Percentiles rank a stretch among this genome's conserved stretches.
Conservation (phyloP, 371 early-diverging fungal species). For the Rhizomucor miehei region DNA sequence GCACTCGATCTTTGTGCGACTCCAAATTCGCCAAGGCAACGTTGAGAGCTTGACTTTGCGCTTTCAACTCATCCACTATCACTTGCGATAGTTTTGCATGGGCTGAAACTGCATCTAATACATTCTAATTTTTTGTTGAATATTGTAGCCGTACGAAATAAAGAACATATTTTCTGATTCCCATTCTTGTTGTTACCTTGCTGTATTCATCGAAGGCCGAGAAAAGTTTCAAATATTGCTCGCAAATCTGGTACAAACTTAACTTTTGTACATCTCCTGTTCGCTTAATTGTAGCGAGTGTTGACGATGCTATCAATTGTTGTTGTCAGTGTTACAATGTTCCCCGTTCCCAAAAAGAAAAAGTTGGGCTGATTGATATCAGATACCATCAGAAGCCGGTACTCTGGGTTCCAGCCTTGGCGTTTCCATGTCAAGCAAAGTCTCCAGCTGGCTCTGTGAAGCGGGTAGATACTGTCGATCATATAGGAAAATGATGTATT, state of each 20-base stretch:
- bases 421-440: slow-evolving; percentile 33
- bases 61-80: slow-evolving; percentile 49
- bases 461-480: slow-evolving; percentile 39
- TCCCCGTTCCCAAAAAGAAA: background rate
- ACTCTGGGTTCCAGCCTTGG: slow-evolving; percentile 34
- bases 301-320: background rate
- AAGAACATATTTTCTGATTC: background rate
- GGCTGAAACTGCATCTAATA: slow-evolving; percentile 25
- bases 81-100: slow-evolving; percentile 45
- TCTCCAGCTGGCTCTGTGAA: slow-evolving; percentile 22
- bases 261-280: background rate
- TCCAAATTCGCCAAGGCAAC: slow-evolving; percentile 61
- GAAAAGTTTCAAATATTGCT: background rate
- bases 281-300: background rate
- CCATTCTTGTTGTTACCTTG: background rate
- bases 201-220: background rate
- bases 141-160: slow-evolving; percentile 7
- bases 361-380: background rate
- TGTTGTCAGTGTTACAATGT: background rate
- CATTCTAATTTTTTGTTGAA: slow-evolving; percentile 14
- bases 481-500: slow-evolving; percentile 46
- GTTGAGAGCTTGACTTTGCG: slow-evolving; percentile 56
- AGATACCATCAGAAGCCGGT: slow-evolving; percentile 28
- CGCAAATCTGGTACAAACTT: background rate
- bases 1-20: slow-evolving; percentile 34